Evolutionary conservation across 1,284 basidiomycete genomes (phyloP).

Genomic region (Xerocomus amazonicus): DNA sequence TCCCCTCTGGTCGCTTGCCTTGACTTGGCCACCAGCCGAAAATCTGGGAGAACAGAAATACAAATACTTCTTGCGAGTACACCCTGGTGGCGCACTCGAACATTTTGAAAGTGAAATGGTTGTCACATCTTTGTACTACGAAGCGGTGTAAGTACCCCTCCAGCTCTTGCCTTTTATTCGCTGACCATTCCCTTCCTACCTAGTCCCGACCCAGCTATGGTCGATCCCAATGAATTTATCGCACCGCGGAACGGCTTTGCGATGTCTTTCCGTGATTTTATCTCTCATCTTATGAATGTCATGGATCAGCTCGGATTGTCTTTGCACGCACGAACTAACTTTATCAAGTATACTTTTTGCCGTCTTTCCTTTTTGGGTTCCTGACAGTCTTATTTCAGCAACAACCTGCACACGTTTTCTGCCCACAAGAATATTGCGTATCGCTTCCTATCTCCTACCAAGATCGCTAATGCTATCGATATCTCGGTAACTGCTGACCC

Average conservation of each 20-base stretch:
- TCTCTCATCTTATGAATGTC: constrained; percentile 72
- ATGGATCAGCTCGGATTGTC: constrained; percentile 78
- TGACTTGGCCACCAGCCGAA: constrained; percentile 74
- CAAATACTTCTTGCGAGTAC: constrained; percentile 75
- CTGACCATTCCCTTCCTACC: constrained; percentile 5
- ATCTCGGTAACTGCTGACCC: constrained; percentile 74
- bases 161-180: background rate
- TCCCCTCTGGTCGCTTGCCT: constrained; percentile 63
- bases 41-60: constrained; percentile 61
- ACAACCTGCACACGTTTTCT: constrained; percentile 67
- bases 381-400: constrained; percentile 39
- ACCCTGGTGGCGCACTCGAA: constrained; percentile 75
- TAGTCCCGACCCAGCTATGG: constrained; percentile 69
- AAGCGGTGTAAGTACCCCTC: constrained; percentile 57
- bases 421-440: constrained; percentile 80
- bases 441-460: constrained; percentile 72
- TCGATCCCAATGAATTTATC: constrained; percentile 72
- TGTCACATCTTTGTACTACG: constrained; percentile 73
- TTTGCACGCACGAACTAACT: constrained; percentile 69
- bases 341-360: constrained; percentile 58
- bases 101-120: constrained; percentile 77
- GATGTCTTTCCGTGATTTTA: constrained; percentile 73
- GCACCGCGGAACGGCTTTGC: constrained; percentile 75
- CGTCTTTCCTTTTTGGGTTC: background rate
- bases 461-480: constrained; percentile 78